Conservation (phyloP, 2,329 filamentous ascomycete species). For the Truncatella angustata region DNA sequence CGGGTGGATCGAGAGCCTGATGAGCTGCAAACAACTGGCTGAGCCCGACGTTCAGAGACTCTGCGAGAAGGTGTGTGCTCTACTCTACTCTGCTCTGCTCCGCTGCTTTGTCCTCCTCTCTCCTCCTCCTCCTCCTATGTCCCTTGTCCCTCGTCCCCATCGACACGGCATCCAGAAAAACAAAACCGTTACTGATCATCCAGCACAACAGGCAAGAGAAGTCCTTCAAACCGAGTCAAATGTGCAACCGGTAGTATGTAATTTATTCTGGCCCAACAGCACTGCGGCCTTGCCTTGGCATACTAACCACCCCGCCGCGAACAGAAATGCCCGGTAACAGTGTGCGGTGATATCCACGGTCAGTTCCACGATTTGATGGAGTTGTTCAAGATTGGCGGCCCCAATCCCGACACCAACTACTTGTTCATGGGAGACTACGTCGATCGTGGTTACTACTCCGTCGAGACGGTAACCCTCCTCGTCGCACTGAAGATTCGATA, state of each 20-base stretch:
- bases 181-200: conserved; percentile 29
- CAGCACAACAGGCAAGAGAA: conserved; percentile 73
- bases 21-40: conserved; percentile 96
- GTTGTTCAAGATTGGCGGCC: conserved; percentile 97
- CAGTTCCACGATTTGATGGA: conserved; percentile 99
- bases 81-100: background rate
- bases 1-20: conserved; percentile 97
- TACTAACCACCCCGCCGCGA: conserved; percentile 27
- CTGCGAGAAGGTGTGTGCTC: conserved; percentile 82
- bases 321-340: conserved; percentile 98
- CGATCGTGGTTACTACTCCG: conserved; percentile 96
- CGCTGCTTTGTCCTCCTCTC: conserved; percentile 4
- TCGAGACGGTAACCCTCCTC: conserved; percentile 94
- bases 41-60: conserved; percentile 94
- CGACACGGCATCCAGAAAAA: conserved; percentile 3
- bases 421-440: conserved; percentile 99
- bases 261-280: background rate
- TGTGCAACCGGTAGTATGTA: conserved; percentile 91
- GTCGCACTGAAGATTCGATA: conserved; percentile 96
- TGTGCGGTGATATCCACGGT: conserved; percentile 98
- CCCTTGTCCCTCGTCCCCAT: too few species aligned
- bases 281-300: background rate
- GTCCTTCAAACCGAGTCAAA: conserved; percentile 97
- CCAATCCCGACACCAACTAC: conserved; percentile 98
- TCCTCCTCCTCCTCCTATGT: background rate